Evolutionary conservation across 2,329 filamentous ascomycete genomes (phyloP), one percentile per base, ranked within the genome.

Genomic region (Trichoderma harzianum): DNA sequence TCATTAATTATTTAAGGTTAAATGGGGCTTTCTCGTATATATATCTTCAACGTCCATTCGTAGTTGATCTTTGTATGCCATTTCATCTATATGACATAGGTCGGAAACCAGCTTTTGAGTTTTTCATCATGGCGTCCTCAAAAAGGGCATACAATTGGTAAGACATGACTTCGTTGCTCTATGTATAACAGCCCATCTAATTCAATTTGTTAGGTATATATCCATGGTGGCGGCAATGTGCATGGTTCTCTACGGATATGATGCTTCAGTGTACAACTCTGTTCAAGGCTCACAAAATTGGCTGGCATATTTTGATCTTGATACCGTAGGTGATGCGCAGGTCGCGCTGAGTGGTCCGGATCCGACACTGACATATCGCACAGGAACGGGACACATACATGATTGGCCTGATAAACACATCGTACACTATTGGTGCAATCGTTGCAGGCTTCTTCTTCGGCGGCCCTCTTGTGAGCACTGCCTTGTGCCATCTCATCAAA

Each of bases 221-320:
- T 64, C 62, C 3, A 43, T 64, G 62, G 62, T 64, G 39, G 62
- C 62, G 14, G 62, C 62, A n/a, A 64, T 64, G 62, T 64, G 62
- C 26, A 64, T 64, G 62, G 62, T 64, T 14, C 62, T 64, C 2
- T 64, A 64, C 47, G 62, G 62, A 3, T 64, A 64, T 30, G 62
- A 64, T 32, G 62, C 62, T 1, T 64, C 62, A 5, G 62, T 64
- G n/a, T 64, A 47, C 18, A 64, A 64, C 3, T 64, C 62, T 16
- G 36, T 64, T 24, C 62, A 64, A 28, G 62, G 62, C 26, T 64
- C 62, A 10, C 28, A 64, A 3, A 64, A 64, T 1, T 64, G 62
- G 62, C 18, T 64, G 14, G 39, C 62, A 14, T 64, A 64, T 21
- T 64, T 64, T 16, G 62, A 64, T 32, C 62, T 64, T 5, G 62